These are phyloP conservation scores for Mycena pura DNA, from an alignment of 768 basidiomycete genomes.

Conservation along the genomic window DNA sequence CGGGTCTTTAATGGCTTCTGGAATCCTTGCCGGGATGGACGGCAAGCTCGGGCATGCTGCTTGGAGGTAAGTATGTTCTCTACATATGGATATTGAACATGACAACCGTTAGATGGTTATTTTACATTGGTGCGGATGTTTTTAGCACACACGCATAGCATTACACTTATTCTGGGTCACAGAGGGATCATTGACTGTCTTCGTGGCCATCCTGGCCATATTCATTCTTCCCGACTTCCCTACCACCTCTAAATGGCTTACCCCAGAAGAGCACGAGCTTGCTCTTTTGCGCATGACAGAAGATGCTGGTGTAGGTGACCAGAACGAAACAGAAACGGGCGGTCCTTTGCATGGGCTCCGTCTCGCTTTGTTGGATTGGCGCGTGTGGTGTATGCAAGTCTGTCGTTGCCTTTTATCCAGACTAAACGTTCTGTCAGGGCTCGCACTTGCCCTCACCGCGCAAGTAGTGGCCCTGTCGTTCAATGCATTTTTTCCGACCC, in stretches of 20 bases:
- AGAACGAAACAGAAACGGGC: conserved; percentile 47
- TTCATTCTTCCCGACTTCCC: conserved; percentile 86
- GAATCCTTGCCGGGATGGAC: conserved; percentile 77
- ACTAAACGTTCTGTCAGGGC: conserved; percentile 37
- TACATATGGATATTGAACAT: background rate
- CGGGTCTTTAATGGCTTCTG: conserved; percentile 82
- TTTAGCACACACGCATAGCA: too few relatives aligned
- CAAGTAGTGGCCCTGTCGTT: conserved; percentile 73
- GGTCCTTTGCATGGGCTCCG: conserved; percentile 55
- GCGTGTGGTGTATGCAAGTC: conserved; percentile 66
- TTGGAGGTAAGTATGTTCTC: conserved; percentile 63
- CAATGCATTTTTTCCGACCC: conserved; percentile 82
- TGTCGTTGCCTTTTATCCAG: background rate
- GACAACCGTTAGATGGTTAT: conserved; percentile 64
- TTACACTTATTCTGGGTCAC: background rate
- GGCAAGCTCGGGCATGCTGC: conserved; percentile 76
- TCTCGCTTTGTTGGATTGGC: conserved; percentile 77
- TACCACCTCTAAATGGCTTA: conserved; percentile 68
- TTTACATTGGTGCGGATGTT: conserved; percentile 56
- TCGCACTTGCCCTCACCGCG: conserved; percentile 67
- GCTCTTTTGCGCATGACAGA: conserved; percentile 72
- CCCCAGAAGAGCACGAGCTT: conserved; percentile 62
- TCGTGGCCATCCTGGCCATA: conserved; percentile 60
- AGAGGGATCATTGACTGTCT: conserved; percentile 66
- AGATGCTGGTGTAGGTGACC: conserved; percentile 62